Evolutionary conservation across 2,329 filamentous ascomycete genomes (phyloP).

Genomic region (Diaporthe aspalathi): DNA sequence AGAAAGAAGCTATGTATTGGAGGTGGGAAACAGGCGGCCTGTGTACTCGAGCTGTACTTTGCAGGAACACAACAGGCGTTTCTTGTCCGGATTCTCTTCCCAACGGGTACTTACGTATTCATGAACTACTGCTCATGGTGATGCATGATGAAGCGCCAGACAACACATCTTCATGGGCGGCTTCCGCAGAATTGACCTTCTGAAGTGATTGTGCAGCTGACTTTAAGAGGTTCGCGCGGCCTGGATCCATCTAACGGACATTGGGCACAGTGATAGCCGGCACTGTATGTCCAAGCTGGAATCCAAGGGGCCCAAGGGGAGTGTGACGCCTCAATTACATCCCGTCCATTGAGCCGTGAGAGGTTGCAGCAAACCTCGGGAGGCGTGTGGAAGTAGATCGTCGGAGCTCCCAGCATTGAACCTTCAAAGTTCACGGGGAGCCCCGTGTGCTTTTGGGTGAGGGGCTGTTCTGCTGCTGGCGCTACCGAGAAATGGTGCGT

Average conservation of each 20-base stretch:
- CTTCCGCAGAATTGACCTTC: not conserved
- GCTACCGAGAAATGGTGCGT: not conserved
- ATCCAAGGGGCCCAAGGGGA: not conserved
- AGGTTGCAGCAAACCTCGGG: slow-evolving; percentile 2
- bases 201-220: too few species aligned
- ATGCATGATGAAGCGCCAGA: not conserved
- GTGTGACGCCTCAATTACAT: not conserved
- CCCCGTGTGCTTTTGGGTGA: not conserved
- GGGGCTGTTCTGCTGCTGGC: not conserved
- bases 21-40: not conserved
- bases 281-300: not conserved
- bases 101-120: not conserved
- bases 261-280: not conserved
- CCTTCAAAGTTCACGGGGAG: not conserved
- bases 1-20: too few species aligned
- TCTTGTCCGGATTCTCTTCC: not conserved
- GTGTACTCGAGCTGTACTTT: not conserved
- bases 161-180: not conserved
- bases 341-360: not conserved
- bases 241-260: not conserved
- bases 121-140: not conserved
- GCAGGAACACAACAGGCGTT: not conserved
- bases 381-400: not conserved
- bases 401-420: not conserved
- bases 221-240: not conserved